Evolutionary conservation across 176 grass and related monocot species (phyloP).

Genomic region (Oryza meridionalis): DNA sequence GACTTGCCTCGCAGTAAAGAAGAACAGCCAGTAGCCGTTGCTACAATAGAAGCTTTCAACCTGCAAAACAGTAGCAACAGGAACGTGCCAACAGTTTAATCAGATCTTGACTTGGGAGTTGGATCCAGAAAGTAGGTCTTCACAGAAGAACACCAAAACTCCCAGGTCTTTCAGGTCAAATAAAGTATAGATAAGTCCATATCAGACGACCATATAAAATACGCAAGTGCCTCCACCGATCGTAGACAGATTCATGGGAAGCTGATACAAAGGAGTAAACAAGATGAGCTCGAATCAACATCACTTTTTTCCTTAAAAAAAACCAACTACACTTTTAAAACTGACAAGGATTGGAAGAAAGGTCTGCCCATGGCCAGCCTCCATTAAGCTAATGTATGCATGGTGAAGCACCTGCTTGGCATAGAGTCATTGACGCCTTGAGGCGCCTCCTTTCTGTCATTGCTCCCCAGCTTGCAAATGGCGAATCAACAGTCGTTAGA

Average conservation of each 20-base stretch:
- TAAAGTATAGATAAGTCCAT: neutral
- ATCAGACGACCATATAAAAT: neutral
- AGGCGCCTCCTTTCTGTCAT: neutral
- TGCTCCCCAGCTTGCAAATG: neutral
- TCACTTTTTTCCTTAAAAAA: neutral
- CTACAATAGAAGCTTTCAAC: neutral
- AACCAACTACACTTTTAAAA: neutral
- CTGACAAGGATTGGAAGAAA: neutral
- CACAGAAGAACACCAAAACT: neutral
- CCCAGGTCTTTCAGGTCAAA: neutral
- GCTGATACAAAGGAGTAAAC: neutral
- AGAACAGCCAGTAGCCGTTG: neutral
- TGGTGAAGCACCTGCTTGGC: neutral
- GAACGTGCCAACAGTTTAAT: no score
- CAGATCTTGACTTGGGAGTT: no score
- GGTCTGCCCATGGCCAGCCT: neutral
- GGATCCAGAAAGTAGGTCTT: neutral
- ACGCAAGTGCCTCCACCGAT: neutral
- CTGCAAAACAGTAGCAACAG: neutral
- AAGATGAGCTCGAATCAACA: neutral
- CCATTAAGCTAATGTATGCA: neutral
- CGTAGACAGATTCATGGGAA: neutral
- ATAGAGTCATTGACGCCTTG: neutral
- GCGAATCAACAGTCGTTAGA: neutral
- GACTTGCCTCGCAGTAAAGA: neutral